Percentiles rank a stretch among this genome's conserved stretches.
Evolutionary conservation across 1,284 basidiomycete genomes (phyloP).

Genomic region (Ceratorhiza oryzae-sativae): DNA sequence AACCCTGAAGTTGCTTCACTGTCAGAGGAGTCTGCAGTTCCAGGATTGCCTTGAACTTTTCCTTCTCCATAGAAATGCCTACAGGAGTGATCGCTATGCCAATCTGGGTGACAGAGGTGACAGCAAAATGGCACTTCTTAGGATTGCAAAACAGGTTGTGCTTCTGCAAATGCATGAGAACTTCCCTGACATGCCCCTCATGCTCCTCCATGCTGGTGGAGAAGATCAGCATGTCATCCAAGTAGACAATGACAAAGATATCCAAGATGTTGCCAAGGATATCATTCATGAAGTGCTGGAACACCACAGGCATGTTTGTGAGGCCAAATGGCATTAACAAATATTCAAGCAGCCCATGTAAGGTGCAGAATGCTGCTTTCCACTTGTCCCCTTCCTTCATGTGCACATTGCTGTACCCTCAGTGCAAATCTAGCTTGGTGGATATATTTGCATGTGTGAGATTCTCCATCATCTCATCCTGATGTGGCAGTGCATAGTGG

Average conservation of each 20-base stretch:
- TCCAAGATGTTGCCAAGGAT: conserved; percentile 26
- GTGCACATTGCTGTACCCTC: conserved; percentile 44
- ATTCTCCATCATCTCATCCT: too few species aligned
- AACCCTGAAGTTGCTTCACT: conserved; percentile 46
- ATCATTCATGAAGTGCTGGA: conserved; percentile 38
- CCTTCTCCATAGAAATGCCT: conserved; percentile 44
- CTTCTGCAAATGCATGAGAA: conserved; percentile 43
- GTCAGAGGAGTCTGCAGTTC: conserved; percentile 47
- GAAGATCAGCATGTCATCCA: conserved; percentile 44
- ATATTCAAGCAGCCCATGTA: conserved; percentile 52
- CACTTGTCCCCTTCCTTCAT: conserved; percentile 31
- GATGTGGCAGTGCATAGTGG: too few species aligned
- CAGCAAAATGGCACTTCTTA: conserved; percentile 47
- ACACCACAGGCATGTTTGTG: conserved; percentile 33
- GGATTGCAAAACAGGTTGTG: conserved; percentile 43
- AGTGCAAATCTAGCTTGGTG: conserved; percentile 46
- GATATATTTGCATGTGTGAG: too few species aligned
- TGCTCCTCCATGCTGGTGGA: conserved; percentile 35
- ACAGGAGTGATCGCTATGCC: conserved; percentile 4
- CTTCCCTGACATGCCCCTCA: conserved; percentile 44
- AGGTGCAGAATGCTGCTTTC: conserved; percentile 43
- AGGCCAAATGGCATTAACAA: conserved; percentile 49
- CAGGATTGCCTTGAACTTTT: conserved; percentile 47
- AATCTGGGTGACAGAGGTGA: conserved; percentile 6
- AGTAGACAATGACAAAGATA: conserved; percentile 36